Conservation (phyloP, 148 eudicot genomes). For the Selenicereus undatus region DNA sequence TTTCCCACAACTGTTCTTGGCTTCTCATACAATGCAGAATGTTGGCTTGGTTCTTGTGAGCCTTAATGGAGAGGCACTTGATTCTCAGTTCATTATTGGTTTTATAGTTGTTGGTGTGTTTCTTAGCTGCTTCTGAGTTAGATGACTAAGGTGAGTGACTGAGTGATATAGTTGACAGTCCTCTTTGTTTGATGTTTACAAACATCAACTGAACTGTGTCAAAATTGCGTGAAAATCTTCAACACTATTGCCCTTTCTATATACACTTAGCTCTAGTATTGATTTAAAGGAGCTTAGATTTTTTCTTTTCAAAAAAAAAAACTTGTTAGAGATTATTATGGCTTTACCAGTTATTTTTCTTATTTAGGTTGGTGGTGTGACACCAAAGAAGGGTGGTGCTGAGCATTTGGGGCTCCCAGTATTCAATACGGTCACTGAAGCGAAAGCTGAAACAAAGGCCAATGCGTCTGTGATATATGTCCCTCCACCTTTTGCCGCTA, state of each 20-base stretch:
- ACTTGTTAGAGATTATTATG: background rate
- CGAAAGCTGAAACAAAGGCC: conserved; percentile 93
- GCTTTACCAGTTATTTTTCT: background rate
- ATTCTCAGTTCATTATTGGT: background rate
- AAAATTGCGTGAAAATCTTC: background rate
- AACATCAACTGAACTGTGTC: background rate
- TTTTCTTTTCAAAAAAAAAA: too few relatives aligned
- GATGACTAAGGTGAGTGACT: background rate
- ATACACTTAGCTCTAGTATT: background rate
- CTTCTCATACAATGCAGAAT: too few relatives aligned
- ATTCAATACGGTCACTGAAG: conserved; percentile 88
- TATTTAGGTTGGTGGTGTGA: conserved; percentile 93
- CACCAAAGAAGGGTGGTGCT: conserved; percentile 92
- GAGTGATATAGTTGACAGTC: background rate
- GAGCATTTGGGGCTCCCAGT: conserved; percentile 98
- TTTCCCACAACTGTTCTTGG: too few relatives aligned
- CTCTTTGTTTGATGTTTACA: background rate
- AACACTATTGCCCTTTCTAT: background rate
- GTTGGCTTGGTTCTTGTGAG: background rate
- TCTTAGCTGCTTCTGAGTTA: background rate
- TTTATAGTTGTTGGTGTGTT: background rate
- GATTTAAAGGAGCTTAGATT: too few relatives aligned
- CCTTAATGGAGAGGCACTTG: background rate
- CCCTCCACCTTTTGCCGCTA: conserved; percentile 96
- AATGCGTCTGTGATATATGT: conserved; percentile 95